Base-by-base conservation (phyloP, 2,329 filamentous ascomycete genomes). In the Pseudovirgaria hyperparasitica region DNA sequence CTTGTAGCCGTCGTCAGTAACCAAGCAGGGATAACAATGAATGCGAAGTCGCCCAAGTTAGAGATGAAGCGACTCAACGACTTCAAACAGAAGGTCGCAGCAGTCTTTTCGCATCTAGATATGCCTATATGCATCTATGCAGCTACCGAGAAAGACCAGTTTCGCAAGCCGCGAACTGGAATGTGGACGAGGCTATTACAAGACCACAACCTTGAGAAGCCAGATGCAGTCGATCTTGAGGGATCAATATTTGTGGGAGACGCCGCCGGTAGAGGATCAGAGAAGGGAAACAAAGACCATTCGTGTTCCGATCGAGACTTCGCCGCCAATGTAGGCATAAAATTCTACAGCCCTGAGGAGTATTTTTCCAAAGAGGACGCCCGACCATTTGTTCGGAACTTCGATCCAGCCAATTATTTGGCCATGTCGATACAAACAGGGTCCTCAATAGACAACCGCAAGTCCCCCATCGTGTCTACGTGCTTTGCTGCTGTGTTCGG, bases 181-280 rank as follows among this genome's bases (percentile, higher is more conserved):
- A 94, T 96, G 81, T 98, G 90, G 87, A 62, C 65, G 16, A 67
- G 76, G 45, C 55, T 80, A 34, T 46, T 76, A 5, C 50, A 61
- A 15, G 65, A 70, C 38, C 55, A 59, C 31, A 53, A 58, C 18
- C 46, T 69, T 2, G 55, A 67, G 23, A 58, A 61, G 27, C 45
- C 46, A 5, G 58, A 58, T 2, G 64, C 67, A 10, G 54, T 92
- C n/a, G 78, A 93, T 48, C 50, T 81, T 18, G 56, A 67, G 10
- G 59, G 63, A 3, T 92, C 82, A 14, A 63, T 94, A 36, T 94
- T 93, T 47, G 75, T 98, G 23, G 90, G 90, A 23, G 90, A 98
- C 58, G 90, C 90, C 25, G 72, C 66, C 28, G 72, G 46, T 45
- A 60, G 38, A 4, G 42, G 45, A 61, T 72, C 36, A 37, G 45